These are phyloP conservation scores for Volvox reticuliferus DNA, from an alignment of 139 green algal genomes.

Conservation along the genomic window DNA sequence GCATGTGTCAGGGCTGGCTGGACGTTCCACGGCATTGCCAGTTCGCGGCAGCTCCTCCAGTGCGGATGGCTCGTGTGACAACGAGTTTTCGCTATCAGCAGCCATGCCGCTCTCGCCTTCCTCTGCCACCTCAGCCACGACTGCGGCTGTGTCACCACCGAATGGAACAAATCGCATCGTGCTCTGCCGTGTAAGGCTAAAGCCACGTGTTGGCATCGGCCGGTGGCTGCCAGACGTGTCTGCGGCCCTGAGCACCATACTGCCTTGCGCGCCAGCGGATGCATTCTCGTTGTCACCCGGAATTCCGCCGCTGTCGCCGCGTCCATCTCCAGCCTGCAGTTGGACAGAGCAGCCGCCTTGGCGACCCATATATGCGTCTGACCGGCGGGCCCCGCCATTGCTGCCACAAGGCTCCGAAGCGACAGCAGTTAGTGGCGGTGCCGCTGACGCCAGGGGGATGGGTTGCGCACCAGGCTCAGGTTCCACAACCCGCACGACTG, in stretches of 20 bases:
- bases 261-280: no score
- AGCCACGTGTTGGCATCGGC: not conserved
- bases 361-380: no score
- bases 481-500: not conserved
- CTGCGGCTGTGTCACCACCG: conserved; percentile 2
- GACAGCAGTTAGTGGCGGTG: not conserved
- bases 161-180: conserved; percentile 10
- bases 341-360: no score
- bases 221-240: not conserved
- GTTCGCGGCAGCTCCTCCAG: no score
- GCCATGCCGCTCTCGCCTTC: not conserved
- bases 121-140: conserved; percentile 3
- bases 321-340: no score
- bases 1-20: no score
- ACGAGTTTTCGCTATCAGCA: no score
- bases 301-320: not conserved
- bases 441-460: not conserved
- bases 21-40: no score
- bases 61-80: no score
- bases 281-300: not conserved
- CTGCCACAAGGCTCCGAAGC: no score
- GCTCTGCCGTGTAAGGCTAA: not conserved
- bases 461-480: not conserved
- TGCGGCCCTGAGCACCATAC: not conserved
- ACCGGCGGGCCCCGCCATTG: no score